Percentiles rank a stretch among this genome's conserved stretches.
Evolutionary conservation across 768 basidiomycete species (phyloP).

Genomic region (Auricularia cornea): DNA sequence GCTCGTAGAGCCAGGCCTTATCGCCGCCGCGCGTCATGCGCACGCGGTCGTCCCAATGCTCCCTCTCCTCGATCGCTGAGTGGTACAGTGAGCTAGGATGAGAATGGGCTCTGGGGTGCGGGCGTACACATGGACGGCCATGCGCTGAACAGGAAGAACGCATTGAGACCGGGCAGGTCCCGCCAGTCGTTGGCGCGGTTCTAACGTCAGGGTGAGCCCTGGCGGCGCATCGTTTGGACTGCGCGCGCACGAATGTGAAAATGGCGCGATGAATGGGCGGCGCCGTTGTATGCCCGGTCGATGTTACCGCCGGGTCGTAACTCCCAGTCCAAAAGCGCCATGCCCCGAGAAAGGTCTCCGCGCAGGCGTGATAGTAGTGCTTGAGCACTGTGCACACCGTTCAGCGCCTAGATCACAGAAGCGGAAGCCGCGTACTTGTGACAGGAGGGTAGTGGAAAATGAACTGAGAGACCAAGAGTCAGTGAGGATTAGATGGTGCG

Average conservation of each 20-base stretch:
- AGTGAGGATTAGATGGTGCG: not conserved
- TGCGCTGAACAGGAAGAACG: slow-evolving; percentile 63
- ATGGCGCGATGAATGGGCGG: slow-evolving; percentile 61
- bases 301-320: slow-evolving; percentile 13
- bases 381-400: slow-evolving; percentile 43
- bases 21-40: not conserved
- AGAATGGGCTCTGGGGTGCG: not conserved
- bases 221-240: not conserved
- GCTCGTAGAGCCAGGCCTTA: slow-evolving; percentile 61
- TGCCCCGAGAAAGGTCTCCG: slow-evolving; percentile 67
- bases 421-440: not conserved
- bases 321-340: slow-evolving; percentile 56
- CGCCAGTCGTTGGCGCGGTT: slow-evolving; percentile 51
- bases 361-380: slow-evolving; percentile 85
- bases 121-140: slow-evolving; percentile 48
- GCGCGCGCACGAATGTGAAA: slow-evolving; percentile 44
- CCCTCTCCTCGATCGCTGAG: slow-evolving; percentile 50
- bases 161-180: slow-evolving; percentile 68
- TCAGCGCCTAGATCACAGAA: not conserved
- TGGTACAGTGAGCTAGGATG: too few species aligned
- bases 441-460: not conserved
- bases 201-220: not conserved
- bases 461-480: not conserved
- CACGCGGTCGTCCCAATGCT: slow-evolving; percentile 68
- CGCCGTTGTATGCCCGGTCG: slow-evolving; percentile 16